Conservation (phyloP, 2,329 filamentous ascomycete species). For the Sclerotinia subarctica region DNA sequence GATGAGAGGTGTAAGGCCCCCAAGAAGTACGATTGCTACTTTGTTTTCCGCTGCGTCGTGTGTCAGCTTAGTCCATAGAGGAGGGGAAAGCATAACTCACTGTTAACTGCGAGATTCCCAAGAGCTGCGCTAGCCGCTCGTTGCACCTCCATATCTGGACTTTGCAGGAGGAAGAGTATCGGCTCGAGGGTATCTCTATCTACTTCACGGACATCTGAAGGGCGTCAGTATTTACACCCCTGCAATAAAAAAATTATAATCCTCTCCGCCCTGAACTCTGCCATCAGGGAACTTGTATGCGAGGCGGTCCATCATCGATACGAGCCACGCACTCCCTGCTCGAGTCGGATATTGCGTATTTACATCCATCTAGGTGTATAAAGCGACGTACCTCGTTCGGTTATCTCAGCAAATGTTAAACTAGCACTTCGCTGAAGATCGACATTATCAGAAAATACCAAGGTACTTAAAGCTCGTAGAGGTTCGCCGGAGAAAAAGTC, state of each 20-base stretch:
- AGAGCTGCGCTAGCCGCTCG: slow-evolving; percentile 92
- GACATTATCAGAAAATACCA: slow-evolving; percentile 98
- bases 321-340: neutral
- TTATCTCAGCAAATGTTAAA: slow-evolving; percentile 98
- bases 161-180: slow-evolving; percentile 92
- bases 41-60: slow-evolving; percentile 83
- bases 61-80: slow-evolving; percentile 42
- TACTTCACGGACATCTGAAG: slow-evolving; percentile 88
- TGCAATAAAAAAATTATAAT: neutral
- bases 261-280: neutral
- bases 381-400: slow-evolving; percentile 75
- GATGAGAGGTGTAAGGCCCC: slow-evolving; percentile 86
- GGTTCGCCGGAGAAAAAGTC: slow-evolving; percentile 98
- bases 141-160: slow-evolving; percentile 94
- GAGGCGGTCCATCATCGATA: neutral
- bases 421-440: slow-evolving; percentile 96
- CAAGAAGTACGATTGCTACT: slow-evolving; percentile 88
- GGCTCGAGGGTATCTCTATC: slow-evolving; percentile 92
- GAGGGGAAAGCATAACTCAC: slow-evolving; percentile 51
- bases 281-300: neutral
- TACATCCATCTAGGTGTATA: neutral
- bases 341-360: neutral
- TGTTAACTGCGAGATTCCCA: slow-evolving; percentile 94
- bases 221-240: slow-evolving; percentile 25
- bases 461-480: slow-evolving; percentile 85